Evolutionary conservation across 2,329 filamentous ascomycete genomes (phyloP).

Genomic region (Plenodomus tracheiphilus): DNA sequence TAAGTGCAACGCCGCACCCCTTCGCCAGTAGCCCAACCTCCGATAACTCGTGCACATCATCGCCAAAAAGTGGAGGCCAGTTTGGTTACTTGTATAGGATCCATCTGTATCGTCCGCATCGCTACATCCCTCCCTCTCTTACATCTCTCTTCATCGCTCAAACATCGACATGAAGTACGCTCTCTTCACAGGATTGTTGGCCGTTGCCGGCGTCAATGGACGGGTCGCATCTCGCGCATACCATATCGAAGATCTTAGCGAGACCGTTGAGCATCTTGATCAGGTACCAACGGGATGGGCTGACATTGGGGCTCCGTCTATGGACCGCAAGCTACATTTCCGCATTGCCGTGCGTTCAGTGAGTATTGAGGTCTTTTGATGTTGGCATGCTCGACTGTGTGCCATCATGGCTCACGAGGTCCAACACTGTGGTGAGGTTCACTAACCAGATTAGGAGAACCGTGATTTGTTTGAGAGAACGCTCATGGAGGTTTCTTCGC

Average conservation of each 20-base stretch:
- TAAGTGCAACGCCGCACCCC: not conserved
- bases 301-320: constrained; percentile 37
- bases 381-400: not conserved
- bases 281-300: constrained; percentile 43
- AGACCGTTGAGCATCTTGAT: constrained; percentile 38
- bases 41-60: not conserved
- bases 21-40: not conserved
- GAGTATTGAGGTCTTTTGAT: constrained; percentile 9
- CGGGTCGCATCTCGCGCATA: constrained; percentile 20
- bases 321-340: constrained; percentile 40
- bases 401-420: not conserved
- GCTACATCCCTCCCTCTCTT: not conserved
- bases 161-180: constrained; percentile 32
- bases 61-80: not conserved
- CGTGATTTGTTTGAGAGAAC: constrained; percentile 59
- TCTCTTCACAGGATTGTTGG: constrained; percentile 38
- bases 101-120: not conserved
- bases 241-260: constrained; percentile 26
- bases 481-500: constrained; percentile 65
- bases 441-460: constrained; percentile 51
- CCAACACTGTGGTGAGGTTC: not conserved
- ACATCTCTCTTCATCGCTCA: constrained; percentile 2
- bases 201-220: constrained; percentile 32
- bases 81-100: not conserved
- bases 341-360: constrained; percentile 46